Percentiles rank a stretch among this genome's conserved stretches.
phyloP scores from a whole-genome alignment of 1,284 basidiomycete species.

The Apiotrichum laibachii region DNA sequence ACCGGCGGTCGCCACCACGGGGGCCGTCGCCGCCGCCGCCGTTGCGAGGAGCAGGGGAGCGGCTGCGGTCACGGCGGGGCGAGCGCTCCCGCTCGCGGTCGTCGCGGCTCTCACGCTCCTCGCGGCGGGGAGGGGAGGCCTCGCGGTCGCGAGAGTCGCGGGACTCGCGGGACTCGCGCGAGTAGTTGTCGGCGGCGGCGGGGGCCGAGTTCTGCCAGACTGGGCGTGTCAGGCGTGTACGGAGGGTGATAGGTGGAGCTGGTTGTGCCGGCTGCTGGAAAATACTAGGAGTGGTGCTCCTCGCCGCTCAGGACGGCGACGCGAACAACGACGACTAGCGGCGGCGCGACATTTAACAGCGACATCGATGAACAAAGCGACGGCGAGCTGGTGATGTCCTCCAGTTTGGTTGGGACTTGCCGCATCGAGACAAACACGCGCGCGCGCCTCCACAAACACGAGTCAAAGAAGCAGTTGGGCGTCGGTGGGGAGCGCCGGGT shows the following conservation, averaged over 20 bases:
- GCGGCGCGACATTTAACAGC: neutral
- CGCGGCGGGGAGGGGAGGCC: constrained; percentile 14
- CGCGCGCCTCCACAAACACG: too few species aligned
- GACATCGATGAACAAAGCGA: neutral
- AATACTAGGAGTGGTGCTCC: neutral
- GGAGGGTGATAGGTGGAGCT: neutral
- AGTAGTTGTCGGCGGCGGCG: constrained; percentile 23
- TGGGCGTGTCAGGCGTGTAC: constrained; percentile 24
- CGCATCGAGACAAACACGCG: neutral
- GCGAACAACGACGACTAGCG: neutral
- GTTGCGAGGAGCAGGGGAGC: constrained; percentile 34
- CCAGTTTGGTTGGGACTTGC: constrained; percentile 6
- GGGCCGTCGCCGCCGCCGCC: constrained; percentile 20
- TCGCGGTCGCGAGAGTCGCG: constrained; percentile 19
- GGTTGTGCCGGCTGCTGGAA: too few species aligned
- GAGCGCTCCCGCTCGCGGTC: constrained; percentile 19
- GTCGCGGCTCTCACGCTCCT: constrained; percentile 10
- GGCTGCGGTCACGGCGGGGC: constrained; percentile 31
- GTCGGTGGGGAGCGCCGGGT: too few species aligned
- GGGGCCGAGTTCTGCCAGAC: constrained; percentile 44
- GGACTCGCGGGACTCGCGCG: constrained; percentile 13
- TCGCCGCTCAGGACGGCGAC: neutral
- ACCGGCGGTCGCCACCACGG: constrained; percentile 7
- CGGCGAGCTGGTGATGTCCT: constrained; percentile 1
- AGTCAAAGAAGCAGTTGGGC: too few species aligned